Evolutionary conservation across 805 yeast species (phyloP).

Genomic region (Dipodascopsis tothii): DNA sequence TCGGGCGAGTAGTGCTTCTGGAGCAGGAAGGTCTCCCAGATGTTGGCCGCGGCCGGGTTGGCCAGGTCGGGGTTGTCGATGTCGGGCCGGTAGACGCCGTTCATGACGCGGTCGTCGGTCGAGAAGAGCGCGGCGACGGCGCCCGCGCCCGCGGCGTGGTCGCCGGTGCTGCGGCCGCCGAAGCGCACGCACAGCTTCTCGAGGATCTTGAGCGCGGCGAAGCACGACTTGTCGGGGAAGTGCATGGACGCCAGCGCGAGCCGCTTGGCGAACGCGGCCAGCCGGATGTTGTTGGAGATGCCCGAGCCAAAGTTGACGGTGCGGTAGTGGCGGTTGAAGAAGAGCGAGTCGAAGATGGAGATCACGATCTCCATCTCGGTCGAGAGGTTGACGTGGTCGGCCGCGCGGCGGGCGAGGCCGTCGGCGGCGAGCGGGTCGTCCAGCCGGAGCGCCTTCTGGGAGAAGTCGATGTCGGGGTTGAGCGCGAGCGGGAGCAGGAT

Average conservation of each 20-base stretch:
- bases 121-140: conserved; percentile 68
- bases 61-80: conserved; percentile 62
- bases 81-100: conserved; percentile 67
- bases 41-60: conserved; percentile 79
- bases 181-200: conserved; percentile 67
- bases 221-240: conserved; percentile 79
- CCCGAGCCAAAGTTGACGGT: conserved; percentile 20
- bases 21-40: conserved; percentile 80
- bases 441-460: conserved; percentile 70
- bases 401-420: neutral
- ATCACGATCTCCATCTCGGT: conserved; percentile 81
- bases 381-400: conserved; percentile 64
- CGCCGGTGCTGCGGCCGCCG: conserved; percentile 31
- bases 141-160: conserved; percentile 5
- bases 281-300: conserved; percentile 34
- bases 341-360: conserved; percentile 69
- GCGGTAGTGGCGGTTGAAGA: conserved; percentile 49
- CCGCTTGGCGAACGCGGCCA: conserved; percentile 75
- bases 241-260: conserved; percentile 59
- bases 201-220: conserved; percentile 69
- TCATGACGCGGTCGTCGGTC: conserved; percentile 80
- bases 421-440: conserved; percentile 58
- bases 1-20: conserved; percentile 77
- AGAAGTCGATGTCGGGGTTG: conserved; percentile 79
- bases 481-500: conserved; percentile 59